Conservation (phyloP, 768 basidiomycete species). For the Boletus edulis region DNA sequence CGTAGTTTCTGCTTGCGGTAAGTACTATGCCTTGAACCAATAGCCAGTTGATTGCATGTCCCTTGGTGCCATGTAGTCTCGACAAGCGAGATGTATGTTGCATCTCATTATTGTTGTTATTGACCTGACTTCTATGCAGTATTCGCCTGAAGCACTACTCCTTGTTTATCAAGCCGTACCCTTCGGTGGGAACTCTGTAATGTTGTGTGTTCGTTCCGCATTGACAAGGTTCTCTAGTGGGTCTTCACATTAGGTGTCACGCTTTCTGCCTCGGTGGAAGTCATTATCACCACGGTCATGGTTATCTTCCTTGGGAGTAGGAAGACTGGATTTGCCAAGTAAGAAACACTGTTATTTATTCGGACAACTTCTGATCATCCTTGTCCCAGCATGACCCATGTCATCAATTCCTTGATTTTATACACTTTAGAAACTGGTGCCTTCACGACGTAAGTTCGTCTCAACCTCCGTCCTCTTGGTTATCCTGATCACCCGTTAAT, state of each 20-base stretch:
- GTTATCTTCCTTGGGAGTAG: slow-evolving; percentile 32
- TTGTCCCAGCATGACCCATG: slow-evolving; percentile 40
- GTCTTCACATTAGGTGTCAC: slow-evolving; percentile 31
- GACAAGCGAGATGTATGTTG: slow-evolving; percentile 31
- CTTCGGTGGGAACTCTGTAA: slow-evolving; percentile 14
- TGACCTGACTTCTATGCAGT: slow-evolving; percentile 3
- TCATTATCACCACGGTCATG: slow-evolving; percentile 32
- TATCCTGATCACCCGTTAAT: not conserved
- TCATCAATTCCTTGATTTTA: slow-evolving; percentile 48
- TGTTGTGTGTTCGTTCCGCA: not conserved
- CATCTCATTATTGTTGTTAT: fast-evolving
- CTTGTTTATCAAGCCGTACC: slow-evolving; percentile 31
- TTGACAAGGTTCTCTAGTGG: slow-evolving; percentile 21
- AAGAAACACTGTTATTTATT: not conserved
- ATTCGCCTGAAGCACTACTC: slow-evolving; percentile 29
- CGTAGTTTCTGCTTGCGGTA: slow-evolving; percentile 31
- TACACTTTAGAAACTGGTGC: slow-evolving; percentile 54
- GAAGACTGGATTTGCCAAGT: slow-evolving; percentile 33
- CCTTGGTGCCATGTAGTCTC: slow-evolving; percentile 20
- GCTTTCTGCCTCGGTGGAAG: slow-evolving; percentile 32
- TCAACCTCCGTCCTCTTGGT: not conserved
- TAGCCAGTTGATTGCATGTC: not conserved
- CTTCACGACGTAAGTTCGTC: slow-evolving; percentile 38
- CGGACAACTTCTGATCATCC: not conserved
- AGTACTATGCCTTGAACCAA: not conserved